Evolutionary conservation across 192 early-diverging fungal species (phyloP), one percentile per base, ranked within the genome.

Genomic region (Backusella psychrophila): DNA sequence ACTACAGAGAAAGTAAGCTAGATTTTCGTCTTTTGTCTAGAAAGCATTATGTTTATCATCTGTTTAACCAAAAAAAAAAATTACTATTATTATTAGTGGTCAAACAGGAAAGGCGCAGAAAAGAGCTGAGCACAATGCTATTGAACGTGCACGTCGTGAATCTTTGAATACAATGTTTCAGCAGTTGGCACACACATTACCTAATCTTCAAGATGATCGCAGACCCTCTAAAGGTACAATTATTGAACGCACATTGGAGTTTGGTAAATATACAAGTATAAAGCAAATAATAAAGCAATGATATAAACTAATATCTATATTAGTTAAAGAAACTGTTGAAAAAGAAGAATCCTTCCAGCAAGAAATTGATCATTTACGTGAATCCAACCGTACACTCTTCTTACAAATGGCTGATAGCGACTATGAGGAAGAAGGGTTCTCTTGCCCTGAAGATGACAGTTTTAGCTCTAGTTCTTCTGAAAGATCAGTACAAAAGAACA

Each of bases 121-220:
- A 75, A 88, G 94, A 42, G 94, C 93, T 31, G 91, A 88, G 38
- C 94, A 95, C 80, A 95, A 95, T 77, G 93, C 93, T n/a, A 92
- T 93, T 69, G 94, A 95, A 78, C 83, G 94, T 19, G 93, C 93
- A 56, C 85, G 94, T 70, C 90, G 94, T 52, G 94, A 95, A 83
- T 89, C 84, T 31, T 87, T 95, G 52, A 95, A 95, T 80, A 87
- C 84, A 29, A 90, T 92, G 77, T 94, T 95, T 82, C 93, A 93
- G 81, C 90, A 94, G 52, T 81, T 95, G 49, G 94, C 94, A 29
- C 89, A 91, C 73, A 85, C 92, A 21, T 84, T 95, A 34, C 94
- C 93, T 34, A 86, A 90, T 21, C 88, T 94, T 39, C 83, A 85
- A 67, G 84, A 92, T 69, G 90, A 92, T 67, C 86, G 91, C 63